Evolutionary conservation across 2,329 filamentous ascomycete species (phyloP).

Genomic region (Ceratocystis huliohia): DNA sequence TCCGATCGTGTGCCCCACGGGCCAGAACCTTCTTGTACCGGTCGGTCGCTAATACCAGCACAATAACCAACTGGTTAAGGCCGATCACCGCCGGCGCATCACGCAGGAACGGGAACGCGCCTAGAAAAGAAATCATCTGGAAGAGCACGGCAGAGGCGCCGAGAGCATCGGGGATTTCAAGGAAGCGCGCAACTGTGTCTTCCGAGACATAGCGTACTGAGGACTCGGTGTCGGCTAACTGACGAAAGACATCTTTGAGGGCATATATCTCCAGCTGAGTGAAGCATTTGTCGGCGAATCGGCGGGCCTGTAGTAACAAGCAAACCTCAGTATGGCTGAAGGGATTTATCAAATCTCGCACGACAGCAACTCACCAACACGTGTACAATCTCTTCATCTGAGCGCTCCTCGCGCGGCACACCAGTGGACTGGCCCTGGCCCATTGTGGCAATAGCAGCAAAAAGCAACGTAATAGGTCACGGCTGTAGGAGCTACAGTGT

Average conservation of each 20-base stretch:
- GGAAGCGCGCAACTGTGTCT: conserved; percentile 56
- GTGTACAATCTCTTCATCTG: conserved; percentile 11
- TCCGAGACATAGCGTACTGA: conserved; percentile 54
- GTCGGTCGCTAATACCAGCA: conserved; percentile 59
- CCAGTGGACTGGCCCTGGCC: conserved; percentile 11
- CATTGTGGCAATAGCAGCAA: conserved; percentile 1
- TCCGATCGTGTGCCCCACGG: conserved; percentile 43
- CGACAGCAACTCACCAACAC: conserved; percentile 4
- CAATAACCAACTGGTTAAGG: conserved; percentile 57
- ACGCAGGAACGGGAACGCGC: conserved; percentile 59
- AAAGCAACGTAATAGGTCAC: too few species aligned
- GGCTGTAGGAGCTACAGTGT: too few species aligned
- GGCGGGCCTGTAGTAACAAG: conserved; percentile 36
- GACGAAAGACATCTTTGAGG: conserved; percentile 59
- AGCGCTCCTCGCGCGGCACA: background rate
- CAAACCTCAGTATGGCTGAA: background rate
- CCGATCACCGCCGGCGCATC: conserved; percentile 59
- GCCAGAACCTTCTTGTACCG: conserved; percentile 52
- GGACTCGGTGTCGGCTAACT: conserved; percentile 52
- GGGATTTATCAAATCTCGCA: background rate
- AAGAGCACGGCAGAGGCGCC: conserved; percentile 56
- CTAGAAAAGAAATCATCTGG: conserved; percentile 58
- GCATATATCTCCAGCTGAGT: conserved; percentile 59
- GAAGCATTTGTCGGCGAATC: conserved; percentile 58
- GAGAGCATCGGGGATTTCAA: conserved; percentile 59